phyloP scores from a whole-genome alignment of 306 rosid species.

The Trifolium subterraneum region DNA sequence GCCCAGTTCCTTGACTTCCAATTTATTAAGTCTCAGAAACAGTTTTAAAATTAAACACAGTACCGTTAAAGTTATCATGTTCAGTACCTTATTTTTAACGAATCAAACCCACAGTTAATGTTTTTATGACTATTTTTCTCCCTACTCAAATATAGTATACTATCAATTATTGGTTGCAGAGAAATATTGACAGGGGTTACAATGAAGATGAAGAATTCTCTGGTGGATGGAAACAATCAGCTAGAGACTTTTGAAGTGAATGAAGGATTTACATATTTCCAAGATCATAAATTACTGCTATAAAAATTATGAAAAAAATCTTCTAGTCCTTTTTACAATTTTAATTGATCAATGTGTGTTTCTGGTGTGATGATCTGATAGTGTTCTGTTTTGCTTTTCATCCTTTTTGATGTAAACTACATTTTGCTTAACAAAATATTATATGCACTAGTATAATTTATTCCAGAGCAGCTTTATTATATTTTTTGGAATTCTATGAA shows the following conservation, averaged over 20 bases:
- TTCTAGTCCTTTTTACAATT: not conserved
- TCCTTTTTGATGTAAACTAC: conserved; percentile 1
- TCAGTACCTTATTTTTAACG: too few species aligned
- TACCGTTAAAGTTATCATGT: too few species aligned
- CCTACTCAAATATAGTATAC: not conserved
- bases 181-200: conserved; percentile 5
- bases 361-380: conserved; percentile 36
- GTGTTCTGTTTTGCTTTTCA: conserved; percentile 13
- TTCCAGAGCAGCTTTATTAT: too few species aligned
- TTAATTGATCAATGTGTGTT: conserved; percentile 31
- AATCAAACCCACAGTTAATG: not conserved
- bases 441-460: not conserved
- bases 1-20: too few species aligned
- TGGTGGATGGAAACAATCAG: conserved; percentile 50
- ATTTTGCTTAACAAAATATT: conserved; percentile 8
- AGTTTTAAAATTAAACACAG: too few species aligned
- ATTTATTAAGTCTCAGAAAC: too few species aligned
- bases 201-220: conserved; percentile 6
- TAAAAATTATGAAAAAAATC: not conserved
- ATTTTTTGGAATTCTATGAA: too few species aligned
- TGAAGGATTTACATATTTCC: not conserved
- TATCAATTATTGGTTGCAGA: conserved; percentile 40
- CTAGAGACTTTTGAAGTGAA: conserved; percentile 26
- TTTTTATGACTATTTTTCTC: conserved; percentile 18
- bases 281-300: not conserved